Conservation (phyloP, 352 stramenopile species). For the Pythium dissimile region DNA sequence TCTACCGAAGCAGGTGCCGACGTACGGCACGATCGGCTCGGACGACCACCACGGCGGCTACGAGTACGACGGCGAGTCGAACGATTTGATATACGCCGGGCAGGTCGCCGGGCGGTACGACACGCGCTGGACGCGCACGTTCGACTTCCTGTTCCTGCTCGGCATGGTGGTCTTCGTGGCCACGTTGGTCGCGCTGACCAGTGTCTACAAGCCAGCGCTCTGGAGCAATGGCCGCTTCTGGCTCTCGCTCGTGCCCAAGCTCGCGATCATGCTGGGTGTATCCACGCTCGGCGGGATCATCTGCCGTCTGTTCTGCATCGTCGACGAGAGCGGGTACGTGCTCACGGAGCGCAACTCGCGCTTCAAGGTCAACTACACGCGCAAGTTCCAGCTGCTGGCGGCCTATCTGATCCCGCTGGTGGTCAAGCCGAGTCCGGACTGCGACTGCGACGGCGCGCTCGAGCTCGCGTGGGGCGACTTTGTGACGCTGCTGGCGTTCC, state of each 20-base stretch:
- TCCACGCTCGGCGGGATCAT: constrained; percentile 68
- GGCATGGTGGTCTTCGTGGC: constrained; percentile 54
- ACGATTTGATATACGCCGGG: constrained; percentile 80
- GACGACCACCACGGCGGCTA: constrained; percentile 55
- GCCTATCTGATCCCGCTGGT: constrained; percentile 82
- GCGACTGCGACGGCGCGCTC: constrained; percentile 51
- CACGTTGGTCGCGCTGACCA: constrained; percentile 56
- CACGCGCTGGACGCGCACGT: constrained; percentile 79
- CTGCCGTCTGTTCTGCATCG: constrained; percentile 75
- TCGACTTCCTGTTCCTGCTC: constrained; percentile 78
- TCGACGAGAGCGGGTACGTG: constrained; percentile 81
- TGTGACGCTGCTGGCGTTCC: constrained; percentile 75
- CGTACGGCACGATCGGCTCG: constrained; percentile 64
- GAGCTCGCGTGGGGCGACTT: constrained; percentile 82
- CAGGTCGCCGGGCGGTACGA: constrained; percentile 79
- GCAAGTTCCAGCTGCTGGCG: constrained; percentile 81
- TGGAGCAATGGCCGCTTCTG: constrained; percentile 74
- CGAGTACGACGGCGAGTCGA: constrained; percentile 76
- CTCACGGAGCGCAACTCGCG: constrained; percentile 80
- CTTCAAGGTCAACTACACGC: constrained; percentile 90
- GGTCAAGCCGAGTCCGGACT: constrained; percentile 35
- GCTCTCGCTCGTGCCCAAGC: constrained; percentile 75
- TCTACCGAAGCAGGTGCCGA: constrained; percentile 71
- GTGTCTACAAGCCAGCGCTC: constrained; percentile 52
- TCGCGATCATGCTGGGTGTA: constrained; percentile 80